Conservation (phyloP, 2,329 filamentous ascomycete species). For the Neofusicoccum ribis region DNA sequence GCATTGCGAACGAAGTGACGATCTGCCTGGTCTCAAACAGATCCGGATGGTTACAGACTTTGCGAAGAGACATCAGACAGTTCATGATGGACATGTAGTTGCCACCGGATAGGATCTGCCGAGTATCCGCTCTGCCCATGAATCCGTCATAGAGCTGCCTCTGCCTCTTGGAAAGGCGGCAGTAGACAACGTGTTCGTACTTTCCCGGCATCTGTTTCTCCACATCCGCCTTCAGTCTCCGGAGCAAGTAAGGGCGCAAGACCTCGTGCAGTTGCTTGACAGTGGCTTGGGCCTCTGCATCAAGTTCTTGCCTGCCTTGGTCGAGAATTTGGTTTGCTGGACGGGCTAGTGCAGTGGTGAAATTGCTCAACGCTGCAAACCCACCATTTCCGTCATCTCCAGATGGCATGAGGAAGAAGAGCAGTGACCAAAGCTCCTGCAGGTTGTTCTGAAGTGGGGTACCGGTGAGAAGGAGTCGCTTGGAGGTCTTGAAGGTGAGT, state of each 20-base stretch:
- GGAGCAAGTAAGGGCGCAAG: conserved; percentile 84
- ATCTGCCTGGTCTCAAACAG: conserved; percentile 95
- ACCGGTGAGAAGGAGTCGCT: conserved; percentile 84
- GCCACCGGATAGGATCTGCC: conserved; percentile 82
- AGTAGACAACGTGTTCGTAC: conserved; percentile 96
- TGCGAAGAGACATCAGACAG: conserved; percentile 93
- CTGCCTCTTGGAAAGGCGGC: conserved; percentile 90
- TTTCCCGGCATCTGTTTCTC: conserved; percentile 99
- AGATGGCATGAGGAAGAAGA: conserved; percentile 95
- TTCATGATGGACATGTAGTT: conserved; percentile 99
- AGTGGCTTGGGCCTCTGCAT: conserved; percentile 87
- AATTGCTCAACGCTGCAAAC: conserved; percentile 93
- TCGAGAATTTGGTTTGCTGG: conserved; percentile 96
- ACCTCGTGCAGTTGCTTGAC: conserved; percentile 94
- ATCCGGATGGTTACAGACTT: conserved; percentile 98
- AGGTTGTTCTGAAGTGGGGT: conserved; percentile 97
- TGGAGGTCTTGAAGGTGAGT: conserved; percentile 87
- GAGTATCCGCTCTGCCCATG: conserved; percentile 84
- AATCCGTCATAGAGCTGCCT: conserved; percentile 96
- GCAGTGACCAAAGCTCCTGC: conserved; percentile 91
- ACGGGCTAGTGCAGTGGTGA: conserved; percentile 92
- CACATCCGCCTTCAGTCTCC: conserved; percentile 90
- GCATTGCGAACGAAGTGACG: conserved; percentile 94
- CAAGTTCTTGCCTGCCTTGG: conserved; percentile 89
- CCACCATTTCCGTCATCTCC: conserved; percentile 80